Percentiles rank a stretch among this genome's conserved stretches.
Evolutionary conservation across 2,329 filamentous ascomycete genomes (phyloP).

Genomic region (Blumeria graminis): DNA sequence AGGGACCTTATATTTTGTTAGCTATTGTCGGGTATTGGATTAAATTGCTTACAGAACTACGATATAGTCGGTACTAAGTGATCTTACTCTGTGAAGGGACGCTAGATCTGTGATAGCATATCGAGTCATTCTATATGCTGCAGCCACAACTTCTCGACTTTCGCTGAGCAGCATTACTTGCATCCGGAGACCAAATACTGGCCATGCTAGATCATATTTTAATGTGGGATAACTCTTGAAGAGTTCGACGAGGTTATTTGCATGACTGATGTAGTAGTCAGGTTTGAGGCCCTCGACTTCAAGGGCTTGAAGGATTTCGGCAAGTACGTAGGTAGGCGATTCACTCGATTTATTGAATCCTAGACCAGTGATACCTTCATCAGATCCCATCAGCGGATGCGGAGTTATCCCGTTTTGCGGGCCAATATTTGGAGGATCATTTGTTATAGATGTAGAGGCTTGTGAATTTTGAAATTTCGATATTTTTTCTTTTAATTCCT

Average conservation of each 20-base stretch:
- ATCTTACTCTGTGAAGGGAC: constrained; percentile 70
- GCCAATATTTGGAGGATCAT: constrained; percentile 24
- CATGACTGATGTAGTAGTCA: constrained; percentile 85
- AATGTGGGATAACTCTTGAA: constrained; percentile 81
- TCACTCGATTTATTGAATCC: constrained; percentile 48
- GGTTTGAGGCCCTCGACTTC: constrained; percentile 71
- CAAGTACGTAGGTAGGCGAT: constrained; percentile 74
- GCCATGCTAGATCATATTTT: constrained; percentile 93
- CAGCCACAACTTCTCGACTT: constrained; percentile 82
- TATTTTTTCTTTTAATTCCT: constrained; percentile 34
- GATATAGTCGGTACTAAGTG: constrained; percentile 73
- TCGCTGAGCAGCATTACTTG: constrained; percentile 92
- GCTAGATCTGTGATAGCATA: constrained; percentile 84
- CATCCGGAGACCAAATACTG: constrained; percentile 77
- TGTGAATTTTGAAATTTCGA: constrained; percentile 31
- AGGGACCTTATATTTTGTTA: constrained; percentile 32
- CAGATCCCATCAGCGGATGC: constrained; percentile 32
- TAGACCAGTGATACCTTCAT: constrained; percentile 30
- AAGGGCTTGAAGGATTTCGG: constrained; percentile 73
- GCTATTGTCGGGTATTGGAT: neutral
- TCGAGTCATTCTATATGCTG: constrained; percentile 77
- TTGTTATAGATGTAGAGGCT: constrained; percentile 21
- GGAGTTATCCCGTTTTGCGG: constrained; percentile 22
- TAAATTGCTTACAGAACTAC: constrained; percentile 39
- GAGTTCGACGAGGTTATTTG: constrained; percentile 84